These are phyloP conservation scores for Chaetomium globosum DNA, from an alignment of 2,329 filamentous ascomycete species.

Conservation along the genomic window DNA sequence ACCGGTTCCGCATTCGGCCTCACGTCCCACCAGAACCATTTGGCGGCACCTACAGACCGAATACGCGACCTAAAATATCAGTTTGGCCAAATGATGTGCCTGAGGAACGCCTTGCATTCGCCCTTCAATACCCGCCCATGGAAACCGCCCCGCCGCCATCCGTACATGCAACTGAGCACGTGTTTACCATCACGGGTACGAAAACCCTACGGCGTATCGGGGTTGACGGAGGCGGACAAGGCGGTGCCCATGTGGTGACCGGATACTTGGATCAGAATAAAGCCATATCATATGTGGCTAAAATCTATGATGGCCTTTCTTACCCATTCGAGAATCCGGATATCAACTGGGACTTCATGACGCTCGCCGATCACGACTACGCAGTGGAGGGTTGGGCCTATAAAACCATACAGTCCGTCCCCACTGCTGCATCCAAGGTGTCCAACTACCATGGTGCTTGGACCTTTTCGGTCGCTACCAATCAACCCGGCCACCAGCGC, in stretches of 20 bases:
- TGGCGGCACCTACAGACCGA: neutral
- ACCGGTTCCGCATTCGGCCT: neutral
- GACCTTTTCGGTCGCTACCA: conserved; percentile 1
- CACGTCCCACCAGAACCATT: conserved; percentile 11
- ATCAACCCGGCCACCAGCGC: too few relatives aligned
- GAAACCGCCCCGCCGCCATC: neutral
- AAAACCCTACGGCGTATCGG: conserved; percentile 4
- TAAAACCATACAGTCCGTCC: conserved; percentile 14
- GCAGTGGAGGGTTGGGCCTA: conserved; percentile 9
- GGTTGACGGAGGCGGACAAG: neutral
- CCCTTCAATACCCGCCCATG: conserved; percentile 3
- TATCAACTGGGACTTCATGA: conserved; percentile 7
- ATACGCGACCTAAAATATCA: neutral
- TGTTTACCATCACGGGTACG: conserved; percentile 14
- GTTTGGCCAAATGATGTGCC: neutral
- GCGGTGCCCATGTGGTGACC: conserved; percentile 14
- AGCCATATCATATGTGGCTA: conserved; percentile 3
- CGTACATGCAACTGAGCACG: neutral
- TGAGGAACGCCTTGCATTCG: neutral
- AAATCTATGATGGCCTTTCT: conserved; percentile 15
- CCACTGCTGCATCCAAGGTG: neutral
- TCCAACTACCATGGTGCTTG: conserved; percentile 10
- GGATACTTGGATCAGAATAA: conserved; percentile 13
- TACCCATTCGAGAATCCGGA: neutral
- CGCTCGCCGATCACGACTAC: conserved; percentile 14